Conservation (phyloP, 352 stramenopile species). For the Blastocystis sp. region DNA sequence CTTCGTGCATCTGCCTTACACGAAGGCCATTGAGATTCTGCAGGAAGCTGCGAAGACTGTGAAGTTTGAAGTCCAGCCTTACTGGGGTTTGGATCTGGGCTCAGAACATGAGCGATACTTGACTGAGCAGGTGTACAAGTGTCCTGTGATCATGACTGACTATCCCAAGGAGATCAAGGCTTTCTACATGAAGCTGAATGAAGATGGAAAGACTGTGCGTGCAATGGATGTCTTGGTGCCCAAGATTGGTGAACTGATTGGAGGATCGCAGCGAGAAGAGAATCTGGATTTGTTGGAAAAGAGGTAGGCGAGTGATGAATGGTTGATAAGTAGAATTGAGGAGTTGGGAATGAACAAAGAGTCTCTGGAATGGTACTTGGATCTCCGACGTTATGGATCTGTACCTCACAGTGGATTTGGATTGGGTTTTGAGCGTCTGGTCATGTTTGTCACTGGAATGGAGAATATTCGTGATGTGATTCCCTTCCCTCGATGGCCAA, state of each 20-base stretch:
- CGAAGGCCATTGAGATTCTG: slow-evolving; percentile 84
- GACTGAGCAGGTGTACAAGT: slow-evolving; percentile 70
- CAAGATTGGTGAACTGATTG: slow-evolving; percentile 82
- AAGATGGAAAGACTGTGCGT: slow-evolving; percentile 82
- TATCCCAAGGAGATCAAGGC: slow-evolving; percentile 95
- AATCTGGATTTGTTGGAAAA: slow-evolving; percentile 72
- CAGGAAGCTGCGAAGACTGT: slow-evolving; percentile 80
- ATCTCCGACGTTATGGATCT: slow-evolving; percentile 88
- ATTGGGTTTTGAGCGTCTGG: slow-evolving; percentile 92
- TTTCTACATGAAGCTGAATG: slow-evolving; percentile 98
- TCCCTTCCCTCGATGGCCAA: slow-evolving; percentile 86
- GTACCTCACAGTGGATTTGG: slow-evolving; percentile 93
- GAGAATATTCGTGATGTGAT: slow-evolving; percentile 98
- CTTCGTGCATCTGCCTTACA: slow-evolving; percentile 88
- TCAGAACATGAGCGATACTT: slow-evolving; percentile 92
- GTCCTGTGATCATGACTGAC: slow-evolving; percentile 87
- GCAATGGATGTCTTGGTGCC: slow-evolving; percentile 88
- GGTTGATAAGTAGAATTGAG: slow-evolving; percentile 36
- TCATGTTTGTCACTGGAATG: slow-evolving; percentile 91
- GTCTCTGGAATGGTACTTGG: slow-evolving; percentile 90
- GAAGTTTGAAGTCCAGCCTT: slow-evolving; percentile 63
- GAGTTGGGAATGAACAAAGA: slow-evolving; percentile 73
- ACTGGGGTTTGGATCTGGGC: slow-evolving; percentile 90
- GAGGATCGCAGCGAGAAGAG: slow-evolving; percentile 89
- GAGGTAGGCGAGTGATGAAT: neutral